A percentile compares a stretch with the other conserved stretches of the same genome.
Conservation (phyloP, 805 yeast species). For the Tanozyma kutaoensis region DNA sequence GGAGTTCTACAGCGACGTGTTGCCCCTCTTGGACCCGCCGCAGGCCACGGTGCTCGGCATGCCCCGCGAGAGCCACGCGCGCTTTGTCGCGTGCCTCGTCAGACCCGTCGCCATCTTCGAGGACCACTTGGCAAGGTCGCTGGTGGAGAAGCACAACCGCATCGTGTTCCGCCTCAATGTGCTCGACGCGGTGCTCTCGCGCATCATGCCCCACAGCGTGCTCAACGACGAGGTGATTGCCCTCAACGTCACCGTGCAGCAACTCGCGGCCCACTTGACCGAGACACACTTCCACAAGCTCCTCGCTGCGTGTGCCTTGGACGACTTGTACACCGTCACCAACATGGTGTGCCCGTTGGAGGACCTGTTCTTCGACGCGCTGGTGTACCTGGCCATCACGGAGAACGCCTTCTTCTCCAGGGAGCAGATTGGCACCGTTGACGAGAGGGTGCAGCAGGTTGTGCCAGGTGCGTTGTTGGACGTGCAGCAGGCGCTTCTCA, state of each 20-base stretch:
- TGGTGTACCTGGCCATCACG: constrained; percentile 48
- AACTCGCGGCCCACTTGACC: constrained; percentile 24
- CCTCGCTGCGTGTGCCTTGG: constrained; percentile 38
- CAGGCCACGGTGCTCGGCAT: constrained; percentile 29
- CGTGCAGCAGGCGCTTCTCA: constrained; percentile 35
- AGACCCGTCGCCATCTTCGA: constrained; percentile 30
- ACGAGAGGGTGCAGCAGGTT: constrained; percentile 32
- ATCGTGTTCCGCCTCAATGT: constrained; percentile 42
- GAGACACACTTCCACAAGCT: constrained; percentile 33
- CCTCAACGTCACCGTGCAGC: constrained; percentile 19
- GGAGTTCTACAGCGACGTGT: constrained; percentile 47
- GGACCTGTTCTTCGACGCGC: constrained; percentile 45
- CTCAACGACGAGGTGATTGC: constrained; percentile 23
- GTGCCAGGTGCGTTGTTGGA: constrained; percentile 53
- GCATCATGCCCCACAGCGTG: constrained; percentile 33
- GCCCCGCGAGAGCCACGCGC: constrained; percentile 15
- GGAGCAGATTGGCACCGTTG: constrained; percentile 29
- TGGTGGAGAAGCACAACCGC: constrained; percentile 17
- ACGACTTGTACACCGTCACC: constrained; percentile 48
- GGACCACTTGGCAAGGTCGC: constrained; percentile 14
- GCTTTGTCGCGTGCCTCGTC: constrained; percentile 28
- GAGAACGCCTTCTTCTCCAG: constrained; percentile 46
- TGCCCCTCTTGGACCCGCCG: constrained; percentile 37
- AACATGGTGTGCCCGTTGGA: constrained; percentile 60
- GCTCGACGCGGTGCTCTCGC: constrained; percentile 43